phyloP scores from a whole-genome alignment of 176 grass and related monocot species.

The Pontederia crassipes region DNA sequence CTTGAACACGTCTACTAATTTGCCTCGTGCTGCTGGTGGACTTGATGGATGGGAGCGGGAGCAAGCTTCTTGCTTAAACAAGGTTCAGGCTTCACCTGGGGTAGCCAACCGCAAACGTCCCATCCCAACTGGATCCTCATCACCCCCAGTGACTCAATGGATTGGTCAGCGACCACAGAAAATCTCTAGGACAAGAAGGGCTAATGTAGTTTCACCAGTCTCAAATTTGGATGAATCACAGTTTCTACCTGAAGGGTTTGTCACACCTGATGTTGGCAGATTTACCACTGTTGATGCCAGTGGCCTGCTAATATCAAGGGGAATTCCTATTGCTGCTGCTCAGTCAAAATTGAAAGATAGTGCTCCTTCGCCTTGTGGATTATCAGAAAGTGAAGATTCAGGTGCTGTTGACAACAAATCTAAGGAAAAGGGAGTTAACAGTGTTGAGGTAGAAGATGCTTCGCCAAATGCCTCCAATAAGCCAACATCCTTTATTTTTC shows the following conservation, averaged over 20 bases:
- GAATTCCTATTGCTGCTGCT: slow-evolving; percentile 19
- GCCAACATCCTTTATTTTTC: not conserved
- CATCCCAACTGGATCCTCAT: slow-evolving; percentile 39
- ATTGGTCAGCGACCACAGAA: slow-evolving; percentile 65
- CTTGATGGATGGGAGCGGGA: slow-evolving; percentile 61
- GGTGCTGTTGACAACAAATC: slow-evolving; percentile 36
- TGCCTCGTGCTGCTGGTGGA: slow-evolving; percentile 43
- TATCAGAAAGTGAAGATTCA: slow-evolving; percentile 71
- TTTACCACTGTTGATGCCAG: slow-evolving; percentile 28
- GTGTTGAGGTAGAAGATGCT: slow-evolving; percentile 1
- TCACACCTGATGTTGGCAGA: slow-evolving; percentile 37
- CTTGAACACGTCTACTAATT: slow-evolving; percentile 47
- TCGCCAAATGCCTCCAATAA: not conserved
- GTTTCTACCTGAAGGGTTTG: slow-evolving; percentile 40
- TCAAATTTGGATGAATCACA: slow-evolving; percentile 70
- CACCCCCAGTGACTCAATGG: slow-evolving; percentile 63
- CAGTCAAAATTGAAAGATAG: slow-evolving; percentile 21
- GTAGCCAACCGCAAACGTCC: slow-evolving; percentile 48
- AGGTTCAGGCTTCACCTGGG: slow-evolving; percentile 43
- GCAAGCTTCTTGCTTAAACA: slow-evolving; percentile 36
- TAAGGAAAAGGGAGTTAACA: slow-evolving; percentile 13
- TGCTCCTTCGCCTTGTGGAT: slow-evolving; percentile 41
- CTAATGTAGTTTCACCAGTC: slow-evolving; percentile 80
- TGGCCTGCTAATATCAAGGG: slow-evolving; percentile 18
- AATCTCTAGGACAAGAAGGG: slow-evolving; percentile 66